These are phyloP conservation scores for Tephrocybe sp. DNA, from an alignment of 768 basidiomycete genomes.

Conservation along the genomic window DNA sequence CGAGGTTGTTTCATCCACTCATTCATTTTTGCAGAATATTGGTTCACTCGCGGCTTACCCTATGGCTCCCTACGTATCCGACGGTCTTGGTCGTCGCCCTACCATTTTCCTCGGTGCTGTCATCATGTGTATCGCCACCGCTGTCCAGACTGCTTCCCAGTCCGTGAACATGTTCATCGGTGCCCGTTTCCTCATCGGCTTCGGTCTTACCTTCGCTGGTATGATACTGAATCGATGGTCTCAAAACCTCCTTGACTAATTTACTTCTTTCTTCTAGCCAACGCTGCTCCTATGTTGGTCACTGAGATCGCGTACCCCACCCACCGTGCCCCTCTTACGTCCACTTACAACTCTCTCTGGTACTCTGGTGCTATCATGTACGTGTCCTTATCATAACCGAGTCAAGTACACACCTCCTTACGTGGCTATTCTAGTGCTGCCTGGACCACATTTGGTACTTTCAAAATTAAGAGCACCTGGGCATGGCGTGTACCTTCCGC, in stretches of 20 bases:
- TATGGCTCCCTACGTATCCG: slow-evolving; percentile 68
- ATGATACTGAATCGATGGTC: slow-evolving; percentile 13
- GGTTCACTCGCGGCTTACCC: slow-evolving; percentile 67
- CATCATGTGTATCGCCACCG: slow-evolving; percentile 68
- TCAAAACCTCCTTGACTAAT: not conserved
- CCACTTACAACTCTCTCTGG: slow-evolving; percentile 83
- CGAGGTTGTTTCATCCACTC: not conserved
- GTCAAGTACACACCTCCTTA: not conserved
- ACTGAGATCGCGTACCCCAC: slow-evolving; percentile 84
- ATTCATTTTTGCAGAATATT: slow-evolving; percentile 48
- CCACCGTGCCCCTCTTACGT: slow-evolving; percentile 77
- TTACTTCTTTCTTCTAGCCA: slow-evolving; percentile 34
- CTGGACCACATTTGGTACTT: slow-evolving; percentile 85
- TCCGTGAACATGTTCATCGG: slow-evolving; percentile 79
- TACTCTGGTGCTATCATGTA: slow-evolving; percentile 79
- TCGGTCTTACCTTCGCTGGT: slow-evolving; percentile 72
- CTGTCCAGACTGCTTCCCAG: slow-evolving; percentile 65
- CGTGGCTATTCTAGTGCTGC: slow-evolving; percentile 46
- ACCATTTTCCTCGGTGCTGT: slow-evolving; percentile 66
- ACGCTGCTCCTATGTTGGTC: slow-evolving; percentile 79
- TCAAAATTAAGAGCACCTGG: slow-evolving; percentile 66
- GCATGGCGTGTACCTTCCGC: slow-evolving; percentile 81
- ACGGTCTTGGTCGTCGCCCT: slow-evolving; percentile 64
- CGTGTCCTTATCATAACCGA: slow-evolving; percentile 20
- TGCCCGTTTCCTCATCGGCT: slow-evolving; percentile 75